These are phyloP conservation scores for Tolypocladium pustulatum DNA, from an alignment of 2,329 filamentous ascomycete genomes.

Conservation along the genomic window DNA sequence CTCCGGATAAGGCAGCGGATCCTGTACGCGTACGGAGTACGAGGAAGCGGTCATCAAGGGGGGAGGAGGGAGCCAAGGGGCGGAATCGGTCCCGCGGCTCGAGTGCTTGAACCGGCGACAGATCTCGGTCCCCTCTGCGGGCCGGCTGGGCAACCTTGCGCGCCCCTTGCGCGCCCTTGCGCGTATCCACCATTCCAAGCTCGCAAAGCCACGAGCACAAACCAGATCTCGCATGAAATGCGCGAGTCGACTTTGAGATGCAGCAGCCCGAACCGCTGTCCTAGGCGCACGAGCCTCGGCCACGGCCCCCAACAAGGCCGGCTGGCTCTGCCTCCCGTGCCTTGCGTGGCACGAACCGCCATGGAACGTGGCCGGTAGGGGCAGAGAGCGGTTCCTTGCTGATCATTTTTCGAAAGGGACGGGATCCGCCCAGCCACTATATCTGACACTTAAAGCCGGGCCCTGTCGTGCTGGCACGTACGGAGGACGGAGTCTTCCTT, in stretches of 20 bases:
- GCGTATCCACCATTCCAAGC: not conserved
- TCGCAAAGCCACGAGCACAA: not conserved
- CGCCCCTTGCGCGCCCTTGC: not conserved
- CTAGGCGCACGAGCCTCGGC: not conserved
- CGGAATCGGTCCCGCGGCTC: not conserved
- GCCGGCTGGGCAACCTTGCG: not conserved
- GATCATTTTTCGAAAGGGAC: not conserved
- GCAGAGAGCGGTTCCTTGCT: not conserved
- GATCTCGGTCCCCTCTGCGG: not conserved
- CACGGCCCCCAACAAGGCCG: not conserved
- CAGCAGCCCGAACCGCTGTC: not conserved
- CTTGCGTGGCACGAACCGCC: not conserved
- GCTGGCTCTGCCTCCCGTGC: not conserved
- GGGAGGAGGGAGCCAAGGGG: not conserved
- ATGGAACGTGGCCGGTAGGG: not conserved
- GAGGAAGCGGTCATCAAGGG: not conserved
- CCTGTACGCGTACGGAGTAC: not conserved
- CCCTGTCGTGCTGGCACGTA: not conserved
- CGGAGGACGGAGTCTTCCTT: too few species aligned
- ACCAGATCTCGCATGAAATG: not conserved
- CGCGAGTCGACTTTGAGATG: not conserved
- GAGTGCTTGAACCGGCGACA: not conserved
- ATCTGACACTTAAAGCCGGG: not conserved
- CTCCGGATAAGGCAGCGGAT: not conserved
- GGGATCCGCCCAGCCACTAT: not conserved